phyloP scores from a whole-genome alignment of 1,284 basidiomycete species.

The Ganoderma leucocontextum region DNA sequence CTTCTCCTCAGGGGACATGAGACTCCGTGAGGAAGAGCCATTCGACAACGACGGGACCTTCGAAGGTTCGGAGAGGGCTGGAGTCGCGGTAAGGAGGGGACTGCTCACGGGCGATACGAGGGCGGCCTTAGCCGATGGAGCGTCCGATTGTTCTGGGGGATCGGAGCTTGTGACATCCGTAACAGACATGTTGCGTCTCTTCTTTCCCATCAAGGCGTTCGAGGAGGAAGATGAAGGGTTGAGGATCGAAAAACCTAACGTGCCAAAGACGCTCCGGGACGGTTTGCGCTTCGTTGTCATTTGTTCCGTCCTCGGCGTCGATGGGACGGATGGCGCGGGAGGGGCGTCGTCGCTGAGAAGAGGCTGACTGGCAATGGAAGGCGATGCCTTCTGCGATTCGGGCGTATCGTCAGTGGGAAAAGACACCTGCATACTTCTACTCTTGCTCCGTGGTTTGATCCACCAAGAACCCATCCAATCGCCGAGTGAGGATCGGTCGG shows the following conservation, averaged over 20 bases:
- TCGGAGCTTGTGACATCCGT: conserved; percentile 35
- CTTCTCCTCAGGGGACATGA: conserved; percentile 40
- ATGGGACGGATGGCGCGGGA: conserved; percentile 21
- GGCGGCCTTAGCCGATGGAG: conserved; percentile 22
- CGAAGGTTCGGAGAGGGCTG: conserved; percentile 31
- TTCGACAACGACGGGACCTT: conserved; percentile 21
- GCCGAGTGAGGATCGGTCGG: conserved; percentile 40
- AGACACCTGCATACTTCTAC: conserved; percentile 32
- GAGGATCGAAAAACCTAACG: conserved; percentile 71
- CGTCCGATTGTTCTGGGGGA: conserved; percentile 17
- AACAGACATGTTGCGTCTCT: conserved; percentile 42
- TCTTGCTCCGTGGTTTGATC: conserved; percentile 52
- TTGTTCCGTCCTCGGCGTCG: conserved; percentile 23
- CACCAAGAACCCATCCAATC: conserved; percentile 78
- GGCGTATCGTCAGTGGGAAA: conserved; percentile 18
- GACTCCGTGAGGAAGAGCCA: conserved; percentile 32
- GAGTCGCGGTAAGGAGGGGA: conserved; percentile 33
- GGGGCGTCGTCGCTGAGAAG: conserved; percentile 29
- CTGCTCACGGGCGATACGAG: conserved; percentile 36
- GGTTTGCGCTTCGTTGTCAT: conserved; percentile 48
- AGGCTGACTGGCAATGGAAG: background rate
- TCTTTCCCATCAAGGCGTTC: conserved; percentile 38
- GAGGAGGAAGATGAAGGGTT: conserved; percentile 50
- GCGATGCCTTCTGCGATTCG: conserved; percentile 31
- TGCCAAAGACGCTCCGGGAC: conserved; percentile 72